Conservation (phyloP, 495 filamentous ascomycete species). For the Bryoglossum gracile region DNA sequence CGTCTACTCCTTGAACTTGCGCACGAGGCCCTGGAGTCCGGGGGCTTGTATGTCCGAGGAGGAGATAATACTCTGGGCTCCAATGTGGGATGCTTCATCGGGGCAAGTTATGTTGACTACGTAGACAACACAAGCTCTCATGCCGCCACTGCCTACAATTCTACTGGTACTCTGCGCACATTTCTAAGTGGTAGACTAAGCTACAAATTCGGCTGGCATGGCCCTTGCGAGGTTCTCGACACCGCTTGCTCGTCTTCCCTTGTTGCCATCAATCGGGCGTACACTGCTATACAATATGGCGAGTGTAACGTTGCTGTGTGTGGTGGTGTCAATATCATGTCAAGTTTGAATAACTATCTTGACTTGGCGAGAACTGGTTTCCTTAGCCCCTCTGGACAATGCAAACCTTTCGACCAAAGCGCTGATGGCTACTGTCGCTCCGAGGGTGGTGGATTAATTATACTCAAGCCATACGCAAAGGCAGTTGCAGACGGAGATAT, state of each 20-base stretch:
- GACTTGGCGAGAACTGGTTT: conserved; percentile 29
- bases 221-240: conserved; percentile 64
- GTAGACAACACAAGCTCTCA: neutral
- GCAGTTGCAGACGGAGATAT: conserved; percentile 63
- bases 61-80: neutral
- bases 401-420: conserved; percentile 53
- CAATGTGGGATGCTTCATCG: neutral
- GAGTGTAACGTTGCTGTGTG: conserved; percentile 35
- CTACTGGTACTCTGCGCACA: conserved; percentile 36
- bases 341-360: neutral
- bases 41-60: conserved; percentile 6
- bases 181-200: conserved; percentile 55
- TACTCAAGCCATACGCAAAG: conserved; percentile 70
- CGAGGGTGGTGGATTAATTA: conserved; percentile 59
- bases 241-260: conserved; percentile 79
- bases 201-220: conserved; percentile 46
- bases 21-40: conserved; percentile 49
- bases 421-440: conserved; percentile 69
- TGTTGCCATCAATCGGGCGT: conserved; percentile 58
- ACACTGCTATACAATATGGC: conserved; percentile 63
- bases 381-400: conserved; percentile 31
- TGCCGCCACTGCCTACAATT: neutral
- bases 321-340: conserved; percentile 31
- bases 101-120: neutral
- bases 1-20: conserved; percentile 45